Evolutionary conservation across 805 yeast genomes (phyloP).

Genomic region (Pichia occidentalis): DNA sequence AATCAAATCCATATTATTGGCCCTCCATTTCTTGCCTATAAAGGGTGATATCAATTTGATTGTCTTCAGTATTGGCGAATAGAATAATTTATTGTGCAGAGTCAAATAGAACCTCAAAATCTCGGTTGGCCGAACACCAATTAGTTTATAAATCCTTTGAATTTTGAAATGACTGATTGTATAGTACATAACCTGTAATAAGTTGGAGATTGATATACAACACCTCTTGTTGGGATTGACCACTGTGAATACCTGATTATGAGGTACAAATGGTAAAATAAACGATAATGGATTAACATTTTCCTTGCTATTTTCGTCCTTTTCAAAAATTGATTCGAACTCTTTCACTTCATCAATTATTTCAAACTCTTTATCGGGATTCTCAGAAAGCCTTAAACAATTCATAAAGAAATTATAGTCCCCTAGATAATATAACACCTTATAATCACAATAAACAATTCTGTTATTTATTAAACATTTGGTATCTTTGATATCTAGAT

Average conservation of each 20-base stretch:
- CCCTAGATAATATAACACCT: constrained; percentile 20
- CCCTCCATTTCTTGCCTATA: constrained; percentile 91
- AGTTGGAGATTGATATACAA: constrained; percentile 42
- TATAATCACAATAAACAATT: constrained; percentile 29
- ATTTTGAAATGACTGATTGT: constrained; percentile 56
- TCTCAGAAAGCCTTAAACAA: constrained; percentile 4
- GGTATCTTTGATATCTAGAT: constrained; percentile 25
- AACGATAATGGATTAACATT: constrained; percentile 17
- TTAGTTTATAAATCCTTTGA: constrained; percentile 61
- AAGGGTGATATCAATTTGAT: constrained; percentile 79
- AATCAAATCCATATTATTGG: constrained; percentile 86
- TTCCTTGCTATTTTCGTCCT: constrained; percentile 10
- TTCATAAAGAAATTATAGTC: constrained; percentile 18
- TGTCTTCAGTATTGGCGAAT: constrained; percentile 64
- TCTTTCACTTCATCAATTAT: constrained; percentile 13
- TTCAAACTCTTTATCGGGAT: constrained; percentile 10
- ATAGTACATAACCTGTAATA: constrained; percentile 50
- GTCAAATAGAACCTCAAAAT: constrained; percentile 49
- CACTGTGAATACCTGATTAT: constrained; percentile 16
- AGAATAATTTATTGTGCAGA: constrained; percentile 55
- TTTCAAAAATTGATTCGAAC: constrained; percentile 18
- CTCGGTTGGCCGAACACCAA: constrained; percentile 59
- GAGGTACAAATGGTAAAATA: constrained; percentile 26
- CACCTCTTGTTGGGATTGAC: constrained; percentile 32
- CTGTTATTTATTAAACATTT: constrained; percentile 24